Percentiles rank a stretch among this genome's conserved stretches.
These are phyloP conservation scores for Camellia japonica DNA, from an alignment of 148 eudicot species.

Conservation along the genomic window DNA sequence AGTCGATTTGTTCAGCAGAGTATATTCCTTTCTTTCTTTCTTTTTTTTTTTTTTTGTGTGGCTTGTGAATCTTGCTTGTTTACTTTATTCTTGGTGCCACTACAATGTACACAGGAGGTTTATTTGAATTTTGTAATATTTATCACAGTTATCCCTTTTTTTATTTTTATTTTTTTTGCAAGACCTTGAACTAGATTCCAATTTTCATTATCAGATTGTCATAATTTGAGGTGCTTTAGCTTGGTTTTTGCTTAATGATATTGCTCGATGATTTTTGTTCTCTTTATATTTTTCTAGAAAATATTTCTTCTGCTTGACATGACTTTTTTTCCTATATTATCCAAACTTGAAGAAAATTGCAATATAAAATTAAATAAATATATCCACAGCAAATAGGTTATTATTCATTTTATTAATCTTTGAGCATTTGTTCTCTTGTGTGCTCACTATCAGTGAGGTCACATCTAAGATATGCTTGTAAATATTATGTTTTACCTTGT, in stretches of 20 bases:
- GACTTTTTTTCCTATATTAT: background rate
- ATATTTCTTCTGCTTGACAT: background rate
- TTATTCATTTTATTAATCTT: background rate
- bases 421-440: background rate
- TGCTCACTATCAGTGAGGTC: too few species aligned
- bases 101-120: background rate
- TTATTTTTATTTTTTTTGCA: too few species aligned
- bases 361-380: background rate
- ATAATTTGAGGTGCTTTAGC: background rate
- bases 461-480: too few species aligned
- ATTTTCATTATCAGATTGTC: background rate
- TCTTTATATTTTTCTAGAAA: background rate
- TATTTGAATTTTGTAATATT: background rate
- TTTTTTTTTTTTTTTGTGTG: background rate
- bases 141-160: background rate
- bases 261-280: background rate
- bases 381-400: background rate
- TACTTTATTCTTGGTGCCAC: constrained; percentile 9
- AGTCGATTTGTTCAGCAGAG: constrained; percentile 30
- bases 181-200: background rate
- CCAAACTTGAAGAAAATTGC: background rate
- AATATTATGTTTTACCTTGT: too few species aligned
- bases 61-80: background rate
- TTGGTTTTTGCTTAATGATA: background rate
- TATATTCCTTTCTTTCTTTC: background rate